A percentile compares a stretch with the other conserved stretches of the same genome.
Evolutionary conservation across 2,329 filamentous ascomycete genomes (phyloP).

Genomic region (Scopulariopsis brevicaulis): DNA sequence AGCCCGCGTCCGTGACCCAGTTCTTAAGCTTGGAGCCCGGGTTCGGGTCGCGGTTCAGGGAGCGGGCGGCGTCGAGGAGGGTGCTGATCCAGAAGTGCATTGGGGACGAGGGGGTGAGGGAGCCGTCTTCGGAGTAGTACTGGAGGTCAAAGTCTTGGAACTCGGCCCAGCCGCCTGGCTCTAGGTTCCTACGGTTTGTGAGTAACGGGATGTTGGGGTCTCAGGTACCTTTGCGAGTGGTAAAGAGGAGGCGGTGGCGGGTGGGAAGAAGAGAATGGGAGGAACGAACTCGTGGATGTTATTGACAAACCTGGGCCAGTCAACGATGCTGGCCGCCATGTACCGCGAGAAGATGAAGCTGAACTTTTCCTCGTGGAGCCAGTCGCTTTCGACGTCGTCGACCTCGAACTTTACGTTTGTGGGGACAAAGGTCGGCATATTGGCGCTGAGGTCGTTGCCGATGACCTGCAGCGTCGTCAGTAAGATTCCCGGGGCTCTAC

Average conservation of each 20-base stretch:
- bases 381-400: conserved; percentile 48
- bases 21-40: conserved; percentile 20
- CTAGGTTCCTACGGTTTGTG: conserved; percentile 19
- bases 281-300: conserved; percentile 13
- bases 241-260: conserved; percentile 7
- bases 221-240: conserved; percentile 20
- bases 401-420: conserved; percentile 53
- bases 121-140: conserved; percentile 31
- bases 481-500: conserved; percentile 27
- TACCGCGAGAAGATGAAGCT: conserved; percentile 24
- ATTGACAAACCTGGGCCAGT: conserved; percentile 15
- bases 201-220: conserved; percentile 4
- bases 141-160: conserved; percentile 33
- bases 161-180: conserved; percentile 43
- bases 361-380: conserved; percentile 28
- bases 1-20: conserved; percentile 21
- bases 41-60: conserved; percentile 23
- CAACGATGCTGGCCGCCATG: conserved; percentile 17
- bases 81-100: conserved; percentile 27
- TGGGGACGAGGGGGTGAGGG: conserved; percentile 22
- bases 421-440: conserved; percentile 46
- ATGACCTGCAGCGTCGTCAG: conserved; percentile 13
- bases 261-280: neutral
- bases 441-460: conserved; percentile 22
- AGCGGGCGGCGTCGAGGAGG: conserved; percentile 23